Base-by-base conservation (phyloP, 768 basidiomycete genomes). In the Grammothele lineata region DNA sequence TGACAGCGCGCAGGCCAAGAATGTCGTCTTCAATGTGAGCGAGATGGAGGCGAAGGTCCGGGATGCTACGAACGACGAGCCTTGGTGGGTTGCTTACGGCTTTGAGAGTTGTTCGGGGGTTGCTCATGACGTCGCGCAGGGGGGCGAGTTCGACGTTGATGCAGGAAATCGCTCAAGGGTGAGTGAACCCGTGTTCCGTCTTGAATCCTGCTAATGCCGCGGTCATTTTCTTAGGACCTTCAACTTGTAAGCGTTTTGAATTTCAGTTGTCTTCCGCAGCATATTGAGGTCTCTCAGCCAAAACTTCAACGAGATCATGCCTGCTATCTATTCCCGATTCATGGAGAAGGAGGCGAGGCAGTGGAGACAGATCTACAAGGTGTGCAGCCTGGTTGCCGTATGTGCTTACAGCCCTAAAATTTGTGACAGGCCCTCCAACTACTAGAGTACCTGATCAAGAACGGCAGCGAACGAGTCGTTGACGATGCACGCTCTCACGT, bases 341-440 rank as follows among this genome's bases (percentile, higher is more conserved):
- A 95, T 94, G 84, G 91, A 98, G 67, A 98, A 98, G 69, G 96
- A 99, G 67, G 96, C 96, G 0, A 75, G 87, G 18, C 91, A 99
- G 63, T 99, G 96, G 96, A 77, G 96, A 27, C 93, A 99, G 66
- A 98, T 99, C 48, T 99, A 99, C 78, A 99, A 99, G 76, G 92
- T 83, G 33, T 36, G 12, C 17, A 8, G 30, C 30, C 8, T 32
- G 30, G 30, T 15, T 32, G 30, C 15, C 8, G 30, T n/a, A n/a
- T n/a, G n/a, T n/a, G n/a, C 30, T 15, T 32, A 32, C 30, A 8
- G 30, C 30, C 15, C 30, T 15, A n/a, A n/a, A n/a, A 24, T 24
- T 22, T 7, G 22, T 26, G 21, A 8, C 15, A 94, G 91, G 87
- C 94, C 19, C 72, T 96, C 14, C 92, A 95, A 70, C 76, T 97